Base-by-base conservation (phyloP, 163 green algal genomes). In the Prototheca wickerhamii region DNA sequence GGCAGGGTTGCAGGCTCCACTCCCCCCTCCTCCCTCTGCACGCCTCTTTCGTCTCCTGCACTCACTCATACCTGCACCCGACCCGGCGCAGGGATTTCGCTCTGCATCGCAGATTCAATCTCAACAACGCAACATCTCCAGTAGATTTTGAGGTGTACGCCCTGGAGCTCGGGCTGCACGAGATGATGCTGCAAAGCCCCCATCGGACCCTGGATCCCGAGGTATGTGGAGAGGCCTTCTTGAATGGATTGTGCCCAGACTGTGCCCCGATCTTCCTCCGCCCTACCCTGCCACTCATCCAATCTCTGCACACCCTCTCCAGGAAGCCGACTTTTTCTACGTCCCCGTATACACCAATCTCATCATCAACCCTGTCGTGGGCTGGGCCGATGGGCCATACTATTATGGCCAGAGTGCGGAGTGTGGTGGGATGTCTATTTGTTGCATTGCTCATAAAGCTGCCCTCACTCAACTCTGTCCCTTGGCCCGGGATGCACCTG, bases 281-380 rank as follows among this genome's bases (percentile, higher is more conserved):
- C 26, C 6, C 46, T 25, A 12, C 46, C 18, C 18, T 28, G 46
- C n/a, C 23, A n/a, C n/a, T n/a, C n/a, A n/a, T n/a, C n/a, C n/a
- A n/a, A n/a, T n/a, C n/a, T 54, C 42, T 57, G 4, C 37, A 52
- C 30, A 21, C 17, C 4, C 68, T 29, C 60, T 56, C 23, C 60
- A 77, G 21, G 64, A 77, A 59, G 82, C 85, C 2, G 85, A 92
- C 72, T 89, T 82, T 40, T 92, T 90, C 60, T 92, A 85, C 60
- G 65, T 89, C 29, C 85, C 85, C 0, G 66, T 82, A 18, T 86
- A 83, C 42, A 64, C 74, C 1, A 56, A 51, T 18, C 88, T 80
- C 66, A 69, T 83, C 29, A 71, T 84, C 25, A 69, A 83, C 21
- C 78, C 83, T 0, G 65, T 87, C 3, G 61, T 57, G 23, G 71